A percentile compares a stretch with the other conserved stretches of the same genome.
These are phyloP conservation scores for Brassica incana DNA, from an alignment of 345 rosid genomes.

Conservation along the genomic window DNA sequence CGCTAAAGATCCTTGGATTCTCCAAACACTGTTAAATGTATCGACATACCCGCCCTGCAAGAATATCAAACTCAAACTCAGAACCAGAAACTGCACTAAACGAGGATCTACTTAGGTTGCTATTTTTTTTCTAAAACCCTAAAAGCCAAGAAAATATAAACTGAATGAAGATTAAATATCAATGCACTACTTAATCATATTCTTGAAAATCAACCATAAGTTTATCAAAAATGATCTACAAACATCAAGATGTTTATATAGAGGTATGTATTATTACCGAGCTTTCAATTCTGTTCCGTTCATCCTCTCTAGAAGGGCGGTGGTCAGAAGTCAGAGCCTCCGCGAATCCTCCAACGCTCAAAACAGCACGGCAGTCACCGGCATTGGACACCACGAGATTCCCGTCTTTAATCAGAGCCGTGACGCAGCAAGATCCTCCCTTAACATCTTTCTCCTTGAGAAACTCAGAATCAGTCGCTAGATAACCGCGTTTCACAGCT, in stretches of 20 bases:
- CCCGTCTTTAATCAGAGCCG: conserved; percentile 66
- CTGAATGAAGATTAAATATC: neutral
- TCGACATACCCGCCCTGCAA: conserved; percentile 84
- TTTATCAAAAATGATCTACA: neutral
- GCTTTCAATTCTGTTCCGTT: conserved; percentile 60
- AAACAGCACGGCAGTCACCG: conserved; percentile 92
- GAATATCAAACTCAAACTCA: neutral
- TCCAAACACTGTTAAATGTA: conserved; percentile 61
- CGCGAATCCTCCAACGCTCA: conserved; percentile 67
- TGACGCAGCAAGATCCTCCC: conserved; percentile 91
- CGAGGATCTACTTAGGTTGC: neutral
- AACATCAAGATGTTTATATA: neutral
- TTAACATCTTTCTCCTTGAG: conserved; percentile 47
- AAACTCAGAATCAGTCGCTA: conserved; percentile 71
- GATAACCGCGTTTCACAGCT: conserved; percentile 66
- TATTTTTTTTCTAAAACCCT: neutral
- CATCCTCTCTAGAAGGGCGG: conserved; percentile 76
- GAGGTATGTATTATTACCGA: conserved; percentile 42
- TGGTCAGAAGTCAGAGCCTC: conserved; percentile 86
- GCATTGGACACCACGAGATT: conserved; percentile 69
- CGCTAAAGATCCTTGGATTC: conserved; percentile 77
- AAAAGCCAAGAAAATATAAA: neutral
- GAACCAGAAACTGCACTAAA: neutral
- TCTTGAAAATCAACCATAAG: neutral
- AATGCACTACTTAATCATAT: neutral